Evolutionary conservation across 1,284 basidiomycete species (phyloP), one percentile per base, ranked within the genome.

Genomic region (Agroathelia rolfsii): DNA sequence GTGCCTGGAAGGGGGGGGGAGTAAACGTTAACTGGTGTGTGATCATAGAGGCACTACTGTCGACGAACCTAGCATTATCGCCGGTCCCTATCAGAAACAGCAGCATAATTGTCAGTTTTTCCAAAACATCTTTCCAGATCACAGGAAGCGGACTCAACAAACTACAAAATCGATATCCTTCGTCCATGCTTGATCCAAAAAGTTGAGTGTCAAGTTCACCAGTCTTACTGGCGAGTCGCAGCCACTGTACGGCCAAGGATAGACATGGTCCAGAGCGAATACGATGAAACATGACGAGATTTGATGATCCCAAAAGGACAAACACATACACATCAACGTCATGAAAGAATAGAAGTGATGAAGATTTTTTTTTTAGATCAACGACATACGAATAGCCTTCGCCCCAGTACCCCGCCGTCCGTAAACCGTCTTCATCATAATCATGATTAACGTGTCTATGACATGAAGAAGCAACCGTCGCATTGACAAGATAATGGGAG

Each of bases 91-190:
- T 16, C 19, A 31, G n/a, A n/a, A n/a, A n/a, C n/a, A n/a, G n/a
- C n/a, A n/a, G n/a, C n/a, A n/a, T n/a, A n/a, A n/a, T n/a, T n/a
- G n/a, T n/a, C n/a, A n/a, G n/a, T n/a, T n/a, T n/a, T n/a, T n/a
- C n/a, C n/a, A n/a, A n/a, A n/a, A n/a, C n/a, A n/a, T n/a, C n/a
- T 39, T 36, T 40, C 23, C 37, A 13, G 19, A 20, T 10, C 32
- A 21, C 20, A 28, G 15, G 26, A n/a, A 13, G 60, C 64, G 46
- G 42, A 59, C 55, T 40, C 32, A n/a, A 76, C 86, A 90, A 26
- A 93, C 66, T 15, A 93, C 83, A 55, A 95, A 96, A 55, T 96
- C 92, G 28, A 96, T 71, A 46, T 87, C 78, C 40, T 73, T 64
- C 29, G 75, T 69, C 85, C 86, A 90, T 46, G 88, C 71, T 48